Evolutionary conservation across 2,329 filamentous ascomycete species (phyloP), one percentile per base, ranked within the genome.

Genomic region (Mycosphaerella arachidis): DNA sequence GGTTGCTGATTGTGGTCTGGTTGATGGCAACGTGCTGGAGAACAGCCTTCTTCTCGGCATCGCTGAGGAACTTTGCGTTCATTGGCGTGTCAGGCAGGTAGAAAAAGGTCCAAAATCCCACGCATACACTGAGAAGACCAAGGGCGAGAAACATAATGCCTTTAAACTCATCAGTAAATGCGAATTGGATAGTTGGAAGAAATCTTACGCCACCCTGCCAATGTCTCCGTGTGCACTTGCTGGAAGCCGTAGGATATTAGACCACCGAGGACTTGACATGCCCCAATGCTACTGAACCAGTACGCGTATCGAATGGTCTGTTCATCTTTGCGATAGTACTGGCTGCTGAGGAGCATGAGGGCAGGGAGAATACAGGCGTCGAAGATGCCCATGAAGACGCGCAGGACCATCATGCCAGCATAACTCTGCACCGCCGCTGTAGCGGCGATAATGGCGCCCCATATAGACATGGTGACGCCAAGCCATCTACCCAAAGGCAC

Each of bases 201-300:
- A 1, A 4, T 60, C 63, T 57, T 46, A 65, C 61, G 59, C 63
- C 63, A 63, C 8, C 56, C 51, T n/a, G 50, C 61, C 12, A 63
- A 24, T 1, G 45, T 55, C 1, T 54, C 37, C 13, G 37, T 52
- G 3, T 59, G 37, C 2, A 66, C 67, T 55, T 84, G 80, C 0
- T 81, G 82, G 10, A 87, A 72, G 0, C 82, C 84, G 57, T 80
- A 86, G 0, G 84, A 84, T 6, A 85, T 67, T 0, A 78, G 76
- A 0, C 81, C 82, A 0, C 83, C 84, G 8, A 84, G 54, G 37
- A 87, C 83, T 3, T 79, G 84, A 0, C 82, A 81, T 0, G 80
- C 56, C 0, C 84, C 84, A 54, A 85, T 87, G 0, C 83, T 86
- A 3, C 82, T 78, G 63, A 89, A 89, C 86, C 86, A 89, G 12